Conservation (phyloP, 495 filamentous ascomycete genomes). For the Penicillium taxi region DNA sequence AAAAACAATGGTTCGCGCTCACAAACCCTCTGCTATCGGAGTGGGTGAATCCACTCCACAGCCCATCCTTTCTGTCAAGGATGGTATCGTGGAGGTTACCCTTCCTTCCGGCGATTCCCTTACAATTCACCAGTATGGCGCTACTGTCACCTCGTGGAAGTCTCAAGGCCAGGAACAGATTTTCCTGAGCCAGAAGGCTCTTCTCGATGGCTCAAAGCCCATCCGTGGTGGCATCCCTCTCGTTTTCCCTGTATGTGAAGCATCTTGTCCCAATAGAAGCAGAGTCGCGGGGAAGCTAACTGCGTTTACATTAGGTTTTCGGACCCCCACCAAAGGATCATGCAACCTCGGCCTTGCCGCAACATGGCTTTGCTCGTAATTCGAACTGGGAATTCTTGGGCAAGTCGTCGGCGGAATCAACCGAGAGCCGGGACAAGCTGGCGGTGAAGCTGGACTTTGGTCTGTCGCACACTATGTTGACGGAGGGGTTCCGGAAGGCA, state of each 20-base stretch:
- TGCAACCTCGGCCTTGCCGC: slow-evolving; percentile 65
- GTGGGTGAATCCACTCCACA: slow-evolving; percentile 56
- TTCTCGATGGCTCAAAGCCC: slow-evolving; percentile 56
- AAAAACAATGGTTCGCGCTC: slow-evolving; percentile 61
- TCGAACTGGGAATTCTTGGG: slow-evolving; percentile 59
- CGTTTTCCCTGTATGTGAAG: slow-evolving; percentile 75
- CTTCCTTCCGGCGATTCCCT: slow-evolving; percentile 81
- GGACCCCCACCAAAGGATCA: slow-evolving; percentile 69
- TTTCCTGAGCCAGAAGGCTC: slow-evolving; percentile 73
- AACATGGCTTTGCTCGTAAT: slow-evolving; percentile 93
- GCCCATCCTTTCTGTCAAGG: slow-evolving; percentile 59
- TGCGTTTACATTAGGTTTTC: slow-evolving; percentile 58
- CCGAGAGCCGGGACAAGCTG: slow-evolving; percentile 45
- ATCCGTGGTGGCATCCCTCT: slow-evolving; percentile 70
- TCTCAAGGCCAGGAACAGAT: slow-evolving; percentile 74
- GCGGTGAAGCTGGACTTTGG: slow-evolving; percentile 92
- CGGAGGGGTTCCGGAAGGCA: slow-evolving; percentile 49
- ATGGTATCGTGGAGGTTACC: slow-evolving; percentile 61
- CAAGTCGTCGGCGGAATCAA: slow-evolving; percentile 62
- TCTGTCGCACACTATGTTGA: slow-evolving; percentile 62
- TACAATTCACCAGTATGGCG: slow-evolving; percentile 79
- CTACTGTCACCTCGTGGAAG: slow-evolving; percentile 92
- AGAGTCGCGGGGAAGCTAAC: slow-evolving; percentile 9
- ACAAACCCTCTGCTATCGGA: slow-evolving; percentile 73
- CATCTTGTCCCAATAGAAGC: neutral